Evolutionary conservation across 2,329 filamentous ascomycete genomes (phyloP), one percentile per base, ranked within the genome.

Genomic region (Xylogone sp.): DNA sequence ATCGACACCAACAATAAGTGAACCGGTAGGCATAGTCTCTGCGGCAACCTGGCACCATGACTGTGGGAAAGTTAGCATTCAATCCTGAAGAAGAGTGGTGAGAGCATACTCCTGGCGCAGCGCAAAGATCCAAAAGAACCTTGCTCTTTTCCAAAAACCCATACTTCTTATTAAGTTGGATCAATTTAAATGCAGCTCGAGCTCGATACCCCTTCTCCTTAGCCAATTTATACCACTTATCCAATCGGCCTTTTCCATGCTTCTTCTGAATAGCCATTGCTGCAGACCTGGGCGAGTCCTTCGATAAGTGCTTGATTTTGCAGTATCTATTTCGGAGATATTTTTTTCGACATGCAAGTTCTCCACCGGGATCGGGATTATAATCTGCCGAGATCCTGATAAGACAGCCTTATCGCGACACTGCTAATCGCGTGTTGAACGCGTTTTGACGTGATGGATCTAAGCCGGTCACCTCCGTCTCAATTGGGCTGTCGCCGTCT

Each of bases 161-260:
- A 87, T 96, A 99, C 70, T 97, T 97, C 75, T 97, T 97, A 76
- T 99, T 99, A 64, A 99, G 77, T 71, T 99, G 93, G 61, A 99
- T 93, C 62, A 99, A 75, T 75, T 99, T 99, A 81, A 97, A 97
- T 51, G 94, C 92, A 62, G 94, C 92, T 80, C 94, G 83, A 56
- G 94, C 93, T 65, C 94, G 82, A 69, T 97, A 99, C 56, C 94
- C 94, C 49, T 97, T 97, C 71, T 99, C 94, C 73, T 99, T 99
- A 56, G 94, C 94, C 65, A 97, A 85, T 69, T 92, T 93, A 75
- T 97, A 99, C 90, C 92, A 97, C 74, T 97, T 97, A 74, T 99
- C 94, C 65, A 97, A 80, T 82, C 93, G 92, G 72, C 93, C 93
- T 77, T 97, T 97, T 75, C 91, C 93, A 75, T 96, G 88, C 81